These are phyloP conservation scores for Phlyctochytrium arcticum DNA, from an alignment of 192 early-diverging fungal genomes.

Conservation along the genomic window DNA sequence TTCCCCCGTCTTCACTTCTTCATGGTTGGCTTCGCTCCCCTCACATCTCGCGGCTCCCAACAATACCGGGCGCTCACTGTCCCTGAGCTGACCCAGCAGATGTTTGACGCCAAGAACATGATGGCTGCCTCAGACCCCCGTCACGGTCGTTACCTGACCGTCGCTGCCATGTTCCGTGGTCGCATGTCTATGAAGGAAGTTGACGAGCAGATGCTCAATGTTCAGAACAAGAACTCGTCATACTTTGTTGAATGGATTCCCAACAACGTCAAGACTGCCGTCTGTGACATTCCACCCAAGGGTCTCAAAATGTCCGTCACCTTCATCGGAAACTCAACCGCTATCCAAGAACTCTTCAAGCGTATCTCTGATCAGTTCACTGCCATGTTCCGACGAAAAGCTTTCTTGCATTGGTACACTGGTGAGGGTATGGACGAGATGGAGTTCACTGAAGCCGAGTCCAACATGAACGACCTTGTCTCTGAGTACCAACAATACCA, in stretches of 20 bases:
- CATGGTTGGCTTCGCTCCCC: conserved; percentile 93
- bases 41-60: conserved; percentile 73
- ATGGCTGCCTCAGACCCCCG: conserved; percentile 98
- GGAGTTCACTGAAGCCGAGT: conserved; percentile 93
- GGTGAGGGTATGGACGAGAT: conserved; percentile 95
- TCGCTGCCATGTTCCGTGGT: conserved; percentile 94
- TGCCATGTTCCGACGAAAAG: conserved; percentile 88
- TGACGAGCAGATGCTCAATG: conserved; percentile 92
- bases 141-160: conserved; percentile 93
- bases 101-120: conserved; percentile 99
- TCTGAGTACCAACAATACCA: conserved; percentile 94
- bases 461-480: conserved; percentile 97
- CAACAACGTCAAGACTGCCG: conserved; percentile 91
- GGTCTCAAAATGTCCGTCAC: conserved; percentile 90
- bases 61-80: conserved; percentile 87
- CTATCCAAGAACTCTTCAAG: conserved; percentile 91
- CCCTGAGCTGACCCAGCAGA: conserved; percentile 78
- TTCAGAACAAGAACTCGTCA: conserved; percentile 94
- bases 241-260: conserved; percentile 99
- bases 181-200: conserved; percentile 96
- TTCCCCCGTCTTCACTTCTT: conserved; percentile 99
- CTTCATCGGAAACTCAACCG: conserved; percentile 90
- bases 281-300: conserved; percentile 86
- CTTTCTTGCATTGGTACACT: conserved; percentile 96
- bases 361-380: conserved; percentile 88